Conservation (phyloP, 371 early-diverging fungal genomes). For the Chytridium lagenaria region DNA sequence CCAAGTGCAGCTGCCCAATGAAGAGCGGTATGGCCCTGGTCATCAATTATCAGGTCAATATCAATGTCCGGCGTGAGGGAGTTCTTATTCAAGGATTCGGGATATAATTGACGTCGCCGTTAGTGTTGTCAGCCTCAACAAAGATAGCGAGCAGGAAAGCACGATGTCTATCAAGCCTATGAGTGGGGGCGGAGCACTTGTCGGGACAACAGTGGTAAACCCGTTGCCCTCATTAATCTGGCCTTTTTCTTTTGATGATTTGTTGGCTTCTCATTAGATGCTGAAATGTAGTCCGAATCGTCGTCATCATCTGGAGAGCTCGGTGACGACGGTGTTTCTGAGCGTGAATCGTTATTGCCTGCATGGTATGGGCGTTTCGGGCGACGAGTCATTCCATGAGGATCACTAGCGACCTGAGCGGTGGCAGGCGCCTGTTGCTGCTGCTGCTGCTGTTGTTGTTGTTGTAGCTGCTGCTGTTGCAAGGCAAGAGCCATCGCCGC, state of each 20-base stretch:
- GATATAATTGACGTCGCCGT: slow-evolving; percentile 56
- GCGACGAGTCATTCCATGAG: background rate
- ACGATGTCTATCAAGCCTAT: slow-evolving; percentile 63
- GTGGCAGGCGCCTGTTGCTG: too few relatives aligned
- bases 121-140: slow-evolving; percentile 44
- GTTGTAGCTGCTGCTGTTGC: background rate
- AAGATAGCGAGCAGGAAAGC: slow-evolving; percentile 74
- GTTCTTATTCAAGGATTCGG: slow-evolving; percentile 58
- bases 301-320: slow-evolving; percentile 11
- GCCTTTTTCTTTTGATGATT: background rate
- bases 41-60: slow-evolving; percentile 87
- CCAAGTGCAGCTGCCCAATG: slow-evolving; percentile 98
- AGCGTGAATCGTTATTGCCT: slow-evolving; percentile 1
- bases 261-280: background rate
- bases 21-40: slow-evolving; percentile 90
- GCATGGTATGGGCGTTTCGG: slow-evolving; percentile 10
- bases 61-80: slow-evolving; percentile 66
- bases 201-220: background rate
- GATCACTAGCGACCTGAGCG: background rate
- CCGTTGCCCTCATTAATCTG: slow-evolving; percentile 6
- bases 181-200: slow-evolving; percentile 2
- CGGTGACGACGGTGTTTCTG: slow-evolving; percentile 7
- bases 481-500: background rate
- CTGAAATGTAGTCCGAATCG: background rate
- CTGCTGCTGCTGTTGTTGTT: too few relatives aligned